Evolutionary conservation across 768 basidiomycete species (phyloP), one percentile per base, ranked within the genome.

Genomic region (Suillus lakei): DNA sequence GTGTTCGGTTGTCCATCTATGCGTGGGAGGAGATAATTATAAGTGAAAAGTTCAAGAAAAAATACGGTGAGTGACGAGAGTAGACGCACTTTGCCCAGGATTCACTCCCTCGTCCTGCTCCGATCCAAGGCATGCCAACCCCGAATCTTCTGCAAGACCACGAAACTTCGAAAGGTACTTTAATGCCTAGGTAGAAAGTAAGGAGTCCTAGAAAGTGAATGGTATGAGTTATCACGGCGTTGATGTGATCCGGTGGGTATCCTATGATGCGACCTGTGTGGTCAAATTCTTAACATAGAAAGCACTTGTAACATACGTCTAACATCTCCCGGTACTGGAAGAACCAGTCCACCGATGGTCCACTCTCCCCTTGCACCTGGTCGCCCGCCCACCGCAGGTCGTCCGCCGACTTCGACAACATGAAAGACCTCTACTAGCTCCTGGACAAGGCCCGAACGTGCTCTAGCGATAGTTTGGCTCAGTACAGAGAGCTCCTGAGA

Each of bases 401-500:
- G 78, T 1, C 92, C 92, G 1, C 91, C 91, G 0, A 92, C 90
- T 74, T 94, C 89, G 3, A 92, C 91, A 26, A 95, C 83, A 68
- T 92, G 88, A 76, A 95, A 94, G 0, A 94, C 93, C 61, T 94
- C 91, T 0, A 95, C 87, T 7, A 95, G 84, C 70, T 94, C 93
- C 65, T 92, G 90, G 0, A 94, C 90, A 0, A 95, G 82, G 0
- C 91, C 90, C 0, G 86, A 84, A 0, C 92, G 85, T 2, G 92
- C 91, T 0, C 88, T 81, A 0, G 91, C 81, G 12, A 93, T 82
- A 0, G 86, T 84, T 0, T 80, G 71, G 0, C 86, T 86, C 0
- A 92, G 79, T 2, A 76, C 74, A 0, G 78, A 71, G 28, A 91
- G 69, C 6, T 84, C 83, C 21, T 84, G 82, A 5, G 80, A 73